Percentiles rank a stretch among this genome's conserved stretches.
Evolutionary conservation across 2,329 filamentous ascomycete genomes (phyloP).

Genomic region (Alternaria novae-zelandiae): DNA sequence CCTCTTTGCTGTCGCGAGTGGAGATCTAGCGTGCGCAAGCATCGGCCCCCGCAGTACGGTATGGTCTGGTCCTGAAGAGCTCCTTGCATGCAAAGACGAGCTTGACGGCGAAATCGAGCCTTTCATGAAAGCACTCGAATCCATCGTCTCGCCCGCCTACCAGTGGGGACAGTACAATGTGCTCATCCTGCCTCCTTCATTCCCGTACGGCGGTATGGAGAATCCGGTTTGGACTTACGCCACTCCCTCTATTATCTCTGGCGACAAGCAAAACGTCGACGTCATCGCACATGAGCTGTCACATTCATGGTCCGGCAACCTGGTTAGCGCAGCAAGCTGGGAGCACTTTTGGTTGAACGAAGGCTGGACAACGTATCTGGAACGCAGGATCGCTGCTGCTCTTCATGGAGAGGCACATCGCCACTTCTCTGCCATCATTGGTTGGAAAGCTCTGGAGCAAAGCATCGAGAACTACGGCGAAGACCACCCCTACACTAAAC

Average conservation of each 20-base stretch:
- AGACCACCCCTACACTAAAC: constrained; percentile 91
- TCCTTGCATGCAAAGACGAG: constrained; percentile 86
- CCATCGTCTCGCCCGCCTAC: constrained; percentile 78
- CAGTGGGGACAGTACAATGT: constrained; percentile 96
- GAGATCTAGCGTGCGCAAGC: constrained; percentile 83
- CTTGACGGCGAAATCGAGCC: constrained; percentile 89
- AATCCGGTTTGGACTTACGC: constrained; percentile 96
- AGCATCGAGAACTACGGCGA: constrained; percentile 78
- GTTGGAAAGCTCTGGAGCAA: constrained; percentile 89
- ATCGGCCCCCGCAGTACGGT: constrained; percentile 87
- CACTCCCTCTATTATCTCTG: constrained; percentile 91
- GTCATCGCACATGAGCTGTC: constrained; percentile 88
- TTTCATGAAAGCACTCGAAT: constrained; percentile 86
- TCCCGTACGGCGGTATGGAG: constrained; percentile 69
- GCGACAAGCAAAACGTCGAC: constrained; percentile 83
- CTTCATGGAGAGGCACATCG: constrained; percentile 85
- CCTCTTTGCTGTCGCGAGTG: constrained; percentile 85
- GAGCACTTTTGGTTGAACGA: constrained; percentile 77
- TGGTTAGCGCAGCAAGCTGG: constrained; percentile 80
- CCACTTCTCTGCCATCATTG: constrained; percentile 94
- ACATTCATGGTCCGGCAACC: constrained; percentile 86
- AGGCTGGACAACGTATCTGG: constrained; percentile 94
- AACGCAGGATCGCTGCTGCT: constrained; percentile 78
- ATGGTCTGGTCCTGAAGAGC: constrained; percentile 85
- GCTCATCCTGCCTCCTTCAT: constrained; percentile 85